Evolutionary conservation across 2,329 filamentous ascomycete genomes (phyloP).

Genomic region (Phialophora verrucosa): DNA sequence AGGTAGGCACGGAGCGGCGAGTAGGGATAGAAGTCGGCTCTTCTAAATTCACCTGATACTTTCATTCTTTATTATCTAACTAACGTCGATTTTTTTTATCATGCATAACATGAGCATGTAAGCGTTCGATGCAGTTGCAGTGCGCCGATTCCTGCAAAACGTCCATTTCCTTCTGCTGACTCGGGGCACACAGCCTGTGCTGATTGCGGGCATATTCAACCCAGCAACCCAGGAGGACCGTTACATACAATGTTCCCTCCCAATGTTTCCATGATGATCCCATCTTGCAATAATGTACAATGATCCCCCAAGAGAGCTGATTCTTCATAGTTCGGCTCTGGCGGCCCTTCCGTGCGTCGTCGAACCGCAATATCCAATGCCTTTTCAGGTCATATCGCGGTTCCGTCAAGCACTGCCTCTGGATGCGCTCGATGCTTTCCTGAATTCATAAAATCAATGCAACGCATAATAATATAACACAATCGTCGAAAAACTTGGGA

Average conservation of each 20-base stretch:
- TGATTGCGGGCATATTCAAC: background rate
- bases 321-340: background rate
- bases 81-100: slow-evolving; percentile 1
- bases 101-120: slow-evolving; percentile 12
- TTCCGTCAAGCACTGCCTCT: slow-evolving; percentile 4
- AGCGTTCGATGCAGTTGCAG: slow-evolving; percentile 4
- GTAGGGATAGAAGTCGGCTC: background rate
- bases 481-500: slow-evolving; percentile 18
- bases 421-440: background rate
- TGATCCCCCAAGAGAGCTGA: background rate
- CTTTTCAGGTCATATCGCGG: slow-evolving; percentile 17
- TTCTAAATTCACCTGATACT: background rate
- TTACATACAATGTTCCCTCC: slow-evolving; percentile 20
- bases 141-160: slow-evolving; percentile 13
- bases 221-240: background rate
- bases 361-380: slow-evolving; percentile 3
- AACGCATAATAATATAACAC: slow-evolving; percentile 22
- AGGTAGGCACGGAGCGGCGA: no score
- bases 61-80: slow-evolving; percentile 20
- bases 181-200: background rate
- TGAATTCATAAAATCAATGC: slow-evolving; percentile 28
- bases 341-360: background rate
- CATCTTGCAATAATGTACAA: slow-evolving; percentile 17
- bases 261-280: slow-evolving; percentile 2
- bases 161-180: background rate